Conservation (phyloP, 345 rosid species). For the Passiflora organensis region DNA sequence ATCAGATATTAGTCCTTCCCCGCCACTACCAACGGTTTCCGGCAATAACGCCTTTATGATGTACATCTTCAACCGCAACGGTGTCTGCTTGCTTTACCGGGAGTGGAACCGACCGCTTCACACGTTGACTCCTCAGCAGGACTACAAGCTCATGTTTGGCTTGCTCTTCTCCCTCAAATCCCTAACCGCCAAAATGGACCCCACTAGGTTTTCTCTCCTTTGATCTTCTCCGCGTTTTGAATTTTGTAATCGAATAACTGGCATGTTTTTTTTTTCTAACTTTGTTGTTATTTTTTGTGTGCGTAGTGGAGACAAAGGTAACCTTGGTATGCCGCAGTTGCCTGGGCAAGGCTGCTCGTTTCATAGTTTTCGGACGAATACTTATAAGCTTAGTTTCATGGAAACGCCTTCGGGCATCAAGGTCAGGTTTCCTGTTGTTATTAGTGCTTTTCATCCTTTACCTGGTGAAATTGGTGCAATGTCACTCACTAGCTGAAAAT, state of each 20-base stretch:
- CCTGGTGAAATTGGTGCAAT: too few species aligned
- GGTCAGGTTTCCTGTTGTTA: slow-evolving; percentile 41
- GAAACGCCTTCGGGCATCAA: slow-evolving; percentile 95
- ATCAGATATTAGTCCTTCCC: slow-evolving; percentile 82
- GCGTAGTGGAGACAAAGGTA: slow-evolving; percentile 63
- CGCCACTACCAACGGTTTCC: slow-evolving; percentile 58
- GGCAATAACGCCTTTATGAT: slow-evolving; percentile 92
- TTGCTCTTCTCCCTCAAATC: slow-evolving; percentile 98
- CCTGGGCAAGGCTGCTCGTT: slow-evolving; percentile 97
- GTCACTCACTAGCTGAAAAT: too few species aligned
- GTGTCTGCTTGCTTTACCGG: slow-evolving; percentile 82
- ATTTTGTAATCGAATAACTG: neutral
- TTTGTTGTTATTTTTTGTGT: neutral
- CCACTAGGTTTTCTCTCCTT: slow-evolving; percentile 43
- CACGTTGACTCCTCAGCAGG: slow-evolving; percentile 78
- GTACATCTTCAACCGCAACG: slow-evolving; percentile 75
- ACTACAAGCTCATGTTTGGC: slow-evolving; percentile 95
- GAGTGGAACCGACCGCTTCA: slow-evolving; percentile 91
- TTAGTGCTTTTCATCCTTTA: slow-evolving; percentile 9
- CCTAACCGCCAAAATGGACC: slow-evolving; percentile 93
- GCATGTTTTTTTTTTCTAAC: neutral
- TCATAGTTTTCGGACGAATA: slow-evolving; percentile 83
- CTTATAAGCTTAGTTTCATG: slow-evolving; percentile 94
- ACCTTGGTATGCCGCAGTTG: slow-evolving; percentile 81
- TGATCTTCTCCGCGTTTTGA: neutral